Conservation (phyloP, 441 rosid genomes). For the Populus tomentosa region DNA sequence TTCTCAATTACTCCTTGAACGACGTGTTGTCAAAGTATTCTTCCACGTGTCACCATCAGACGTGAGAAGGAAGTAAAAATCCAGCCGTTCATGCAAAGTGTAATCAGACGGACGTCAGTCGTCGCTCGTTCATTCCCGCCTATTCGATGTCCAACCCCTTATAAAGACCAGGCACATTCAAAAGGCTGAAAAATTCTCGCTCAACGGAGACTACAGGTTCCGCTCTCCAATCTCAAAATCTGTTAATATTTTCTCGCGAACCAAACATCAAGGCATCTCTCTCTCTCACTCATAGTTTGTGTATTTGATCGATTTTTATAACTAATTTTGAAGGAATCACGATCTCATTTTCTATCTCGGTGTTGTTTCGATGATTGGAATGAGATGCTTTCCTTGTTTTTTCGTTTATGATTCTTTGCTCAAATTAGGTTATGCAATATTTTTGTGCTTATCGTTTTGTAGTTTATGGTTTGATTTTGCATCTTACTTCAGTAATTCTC, state of each 20-base stretch:
- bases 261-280: background rate
- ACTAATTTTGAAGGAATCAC: background rate
- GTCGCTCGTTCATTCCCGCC: background rate
- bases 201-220: background rate
- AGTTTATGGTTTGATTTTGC: background rate
- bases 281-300: background rate
- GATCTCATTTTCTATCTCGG: background rate
- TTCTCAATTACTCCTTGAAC: no score
- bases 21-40: no score
- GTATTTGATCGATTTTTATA: background rate
- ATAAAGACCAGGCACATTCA: background rate
- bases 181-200: background rate
- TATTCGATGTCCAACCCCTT: background rate
- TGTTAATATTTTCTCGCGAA: background rate
- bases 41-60: no score
- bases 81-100: no score
- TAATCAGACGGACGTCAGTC: background rate
- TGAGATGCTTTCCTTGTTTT: background rate
- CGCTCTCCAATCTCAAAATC: background rate
- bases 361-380: background rate
- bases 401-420: background rate
- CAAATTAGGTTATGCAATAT: background rate
- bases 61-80: no score
- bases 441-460: background rate
- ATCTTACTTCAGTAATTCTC: background rate